Evolutionary conservation across 2,329 filamentous ascomycete species (phyloP).

Genomic region (Ophiostoma populinum): DNA sequence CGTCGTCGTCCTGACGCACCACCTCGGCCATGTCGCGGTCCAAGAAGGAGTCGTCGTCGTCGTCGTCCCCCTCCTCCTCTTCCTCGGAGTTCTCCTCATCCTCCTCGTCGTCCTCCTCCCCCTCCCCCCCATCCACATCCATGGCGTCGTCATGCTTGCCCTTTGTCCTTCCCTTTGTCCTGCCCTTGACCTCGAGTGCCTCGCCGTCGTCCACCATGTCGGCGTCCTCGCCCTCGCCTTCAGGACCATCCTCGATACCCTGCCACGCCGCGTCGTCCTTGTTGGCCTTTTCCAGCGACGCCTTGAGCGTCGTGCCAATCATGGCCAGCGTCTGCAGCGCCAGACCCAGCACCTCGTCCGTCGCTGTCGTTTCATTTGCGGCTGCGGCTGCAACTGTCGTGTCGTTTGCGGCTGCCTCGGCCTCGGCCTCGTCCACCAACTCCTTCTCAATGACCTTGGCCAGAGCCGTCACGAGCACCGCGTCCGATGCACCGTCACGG

Average conservation of each 20-base stretch:
- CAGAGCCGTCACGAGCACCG: conserved; percentile 29
- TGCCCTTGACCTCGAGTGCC: conserved; percentile 12
- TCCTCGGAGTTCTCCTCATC: not conserved
- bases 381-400: not conserved
- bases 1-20: conserved; percentile 28
- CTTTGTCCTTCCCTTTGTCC: conserved; percentile 15
- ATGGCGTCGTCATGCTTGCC: conserved; percentile 19
- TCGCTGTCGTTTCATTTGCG: not conserved
- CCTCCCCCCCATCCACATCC: conserved; percentile 21
- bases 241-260: conserved; percentile 12
- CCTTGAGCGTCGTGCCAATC: conserved; percentile 42
- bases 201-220: conserved; percentile 22
- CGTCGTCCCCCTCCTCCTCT: conserved; percentile 17
- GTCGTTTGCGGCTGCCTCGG: too few relatives aligned
- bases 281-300: conserved; percentile 28
- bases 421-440: conserved; percentile 3
- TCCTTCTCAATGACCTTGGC: conserved; percentile 20
- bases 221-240: conserved; percentile 28
- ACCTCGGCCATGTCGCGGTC: conserved; percentile 47
- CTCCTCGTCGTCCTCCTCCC: conserved; percentile 17
- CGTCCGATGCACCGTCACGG: conserved; percentile 31
- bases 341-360: conserved; percentile 25
- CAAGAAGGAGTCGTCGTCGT: conserved; percentile 6
- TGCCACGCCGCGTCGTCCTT: conserved; percentile 23
- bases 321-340: conserved; percentile 46